These are phyloP conservation scores for Hypoxylon intermedium DNA, from an alignment of 495 filamentous ascomycete genomes.

Conservation along the genomic window DNA sequence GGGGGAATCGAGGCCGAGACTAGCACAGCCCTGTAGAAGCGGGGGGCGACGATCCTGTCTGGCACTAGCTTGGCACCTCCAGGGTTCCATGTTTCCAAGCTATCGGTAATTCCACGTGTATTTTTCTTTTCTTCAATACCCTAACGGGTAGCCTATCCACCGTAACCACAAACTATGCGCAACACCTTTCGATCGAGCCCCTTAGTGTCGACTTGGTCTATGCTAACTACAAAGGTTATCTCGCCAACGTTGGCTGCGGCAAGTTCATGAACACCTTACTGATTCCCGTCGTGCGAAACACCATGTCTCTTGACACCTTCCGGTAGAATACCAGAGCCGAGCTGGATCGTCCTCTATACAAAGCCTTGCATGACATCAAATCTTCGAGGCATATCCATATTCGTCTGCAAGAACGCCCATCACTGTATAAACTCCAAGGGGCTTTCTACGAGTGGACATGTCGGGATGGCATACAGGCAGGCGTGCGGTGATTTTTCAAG, in stretches of 20 bases:
- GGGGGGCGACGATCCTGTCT: slow-evolving; percentile 30
- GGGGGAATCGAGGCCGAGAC: too few species aligned
- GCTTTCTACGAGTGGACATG: slow-evolving; percentile 61
- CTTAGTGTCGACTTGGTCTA: slow-evolving; percentile 54
- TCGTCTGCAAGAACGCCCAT: slow-evolving; percentile 60
- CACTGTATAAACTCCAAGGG: slow-evolving; percentile 54
- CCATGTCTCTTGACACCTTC: slow-evolving; percentile 62
- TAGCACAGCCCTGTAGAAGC: slow-evolving; percentile 32
- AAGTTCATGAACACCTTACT: slow-evolving; percentile 69
- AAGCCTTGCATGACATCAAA: slow-evolving; percentile 58
- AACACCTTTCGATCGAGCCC: slow-evolving; percentile 60
- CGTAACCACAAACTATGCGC: slow-evolving; percentile 65
- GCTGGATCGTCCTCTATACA: slow-evolving; percentile 64
- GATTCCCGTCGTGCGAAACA: slow-evolving; percentile 61
- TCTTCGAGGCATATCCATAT: slow-evolving; percentile 65
- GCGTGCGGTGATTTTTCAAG: slow-evolving; percentile 1
- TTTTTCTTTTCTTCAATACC: slow-evolving; percentile 57
- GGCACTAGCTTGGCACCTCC: slow-evolving; percentile 21
- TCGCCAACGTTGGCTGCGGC: slow-evolving; percentile 57
- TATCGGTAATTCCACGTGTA: slow-evolving; percentile 15
- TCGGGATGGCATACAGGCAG: neutral
- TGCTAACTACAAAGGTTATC: slow-evolving; percentile 54
- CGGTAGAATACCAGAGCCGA: slow-evolving; percentile 69
- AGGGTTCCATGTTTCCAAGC: slow-evolving; percentile 23
- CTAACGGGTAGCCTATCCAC: slow-evolving; percentile 65